Conservation (phyloP, 495 filamentous ascomycete genomes). For the Penicillium psychrofluorescens region DNA sequence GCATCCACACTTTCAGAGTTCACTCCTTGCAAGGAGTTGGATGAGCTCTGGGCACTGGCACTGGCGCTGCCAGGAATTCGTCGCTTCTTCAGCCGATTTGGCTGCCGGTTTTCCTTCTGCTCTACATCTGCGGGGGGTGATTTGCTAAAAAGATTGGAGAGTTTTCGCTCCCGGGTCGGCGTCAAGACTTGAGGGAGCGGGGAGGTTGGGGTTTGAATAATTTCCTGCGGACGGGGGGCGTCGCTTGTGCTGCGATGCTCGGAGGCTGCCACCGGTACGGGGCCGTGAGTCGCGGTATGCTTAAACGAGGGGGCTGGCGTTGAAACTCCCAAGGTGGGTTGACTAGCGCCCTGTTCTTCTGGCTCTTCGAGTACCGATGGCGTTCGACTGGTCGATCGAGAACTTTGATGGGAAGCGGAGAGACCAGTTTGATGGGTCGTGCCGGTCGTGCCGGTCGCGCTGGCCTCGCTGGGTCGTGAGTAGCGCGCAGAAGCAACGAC, state of each 20-base stretch:
- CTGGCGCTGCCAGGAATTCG: slow-evolving; percentile 64
- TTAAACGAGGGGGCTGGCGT: slow-evolving; percentile 16
- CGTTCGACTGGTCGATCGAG: slow-evolving; percentile 27
- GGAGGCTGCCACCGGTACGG: slow-evolving; percentile 16
- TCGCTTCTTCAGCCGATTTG: slow-evolving; percentile 84
- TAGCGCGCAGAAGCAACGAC: slow-evolving; percentile 53
- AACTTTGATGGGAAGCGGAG: slow-evolving; percentile 24
- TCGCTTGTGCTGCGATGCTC: slow-evolving; percentile 17
- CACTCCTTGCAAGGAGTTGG: slow-evolving; percentile 52
- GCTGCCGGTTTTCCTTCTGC: slow-evolving; percentile 51
- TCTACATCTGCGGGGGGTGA: slow-evolving; percentile 52
- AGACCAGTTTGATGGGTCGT: slow-evolving; percentile 23
- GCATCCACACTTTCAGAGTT: slow-evolving; percentile 5
- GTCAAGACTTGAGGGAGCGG: slow-evolving; percentile 44
- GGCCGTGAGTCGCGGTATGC: slow-evolving; percentile 32
- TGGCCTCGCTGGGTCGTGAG: slow-evolving; percentile 30
- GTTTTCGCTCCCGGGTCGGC: slow-evolving; percentile 61
- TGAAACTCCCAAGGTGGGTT: slow-evolving; percentile 1
- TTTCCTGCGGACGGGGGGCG: slow-evolving; percentile 36
- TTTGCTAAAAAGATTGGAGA: slow-evolving; percentile 61
- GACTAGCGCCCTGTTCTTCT: slow-evolving; percentile 1
- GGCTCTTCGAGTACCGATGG: slow-evolving; percentile 23
- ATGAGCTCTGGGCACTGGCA: slow-evolving; percentile 80
- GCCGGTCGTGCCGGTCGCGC: slow-evolving; percentile 18
- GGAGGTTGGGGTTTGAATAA: slow-evolving; percentile 28